Base-by-base conservation (phyloP, 768 basidiomycete genomes). In the Daedalea quercina region DNA sequence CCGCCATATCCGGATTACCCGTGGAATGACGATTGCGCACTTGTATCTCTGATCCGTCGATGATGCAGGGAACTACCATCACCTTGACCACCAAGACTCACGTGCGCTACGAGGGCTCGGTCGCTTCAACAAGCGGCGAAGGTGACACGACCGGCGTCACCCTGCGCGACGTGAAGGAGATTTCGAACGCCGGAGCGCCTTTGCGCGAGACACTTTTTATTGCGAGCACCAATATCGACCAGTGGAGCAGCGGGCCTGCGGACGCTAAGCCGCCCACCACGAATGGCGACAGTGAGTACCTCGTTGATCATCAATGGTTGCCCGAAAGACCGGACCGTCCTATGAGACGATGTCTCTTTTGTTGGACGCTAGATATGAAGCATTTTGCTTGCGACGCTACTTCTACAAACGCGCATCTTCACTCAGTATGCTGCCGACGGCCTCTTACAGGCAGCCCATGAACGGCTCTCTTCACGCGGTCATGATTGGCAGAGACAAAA, bases 151-250 rank as follows among this genome's bases (percentile, higher is more conserved):
- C 73, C 12, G 90, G 90, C 44, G 80, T 90, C 50, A 82, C 82
- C 8, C 76, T 92, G 56, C 85, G 82, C 64, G 86, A 91, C 67
- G 86, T 79, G 63, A 86, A 83, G 70, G 89, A 92, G 57, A 70
- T 90, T 49, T 72, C 78, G 13, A 76, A 70, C 54, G 81, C 84
- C 9, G 84, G 81, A 45, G 78, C 79, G 1, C 80, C 90, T 26
- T 76, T 87, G 55, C 87, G 82, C 67, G 88, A 90, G 46, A 69
- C 73, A 9, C 59, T 85, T 43, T 89, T 89, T 67, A 75, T 92
- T 56, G 76, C 85, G 23, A 77, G 82, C 11, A 76, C 81, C 53
- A 88, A 84, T 65, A 88, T 91, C 64, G 85, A 87, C 24, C 71
- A 65, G 41, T 91, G 84, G 79, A 69, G 79, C 26, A 86, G 87